Percentiles rank a stretch among this genome's conserved stretches.
phyloP scores from a whole-genome alignment of 2,329 filamentous ascomycete genomes.

The Aspergillus thermomutatus region DNA sequence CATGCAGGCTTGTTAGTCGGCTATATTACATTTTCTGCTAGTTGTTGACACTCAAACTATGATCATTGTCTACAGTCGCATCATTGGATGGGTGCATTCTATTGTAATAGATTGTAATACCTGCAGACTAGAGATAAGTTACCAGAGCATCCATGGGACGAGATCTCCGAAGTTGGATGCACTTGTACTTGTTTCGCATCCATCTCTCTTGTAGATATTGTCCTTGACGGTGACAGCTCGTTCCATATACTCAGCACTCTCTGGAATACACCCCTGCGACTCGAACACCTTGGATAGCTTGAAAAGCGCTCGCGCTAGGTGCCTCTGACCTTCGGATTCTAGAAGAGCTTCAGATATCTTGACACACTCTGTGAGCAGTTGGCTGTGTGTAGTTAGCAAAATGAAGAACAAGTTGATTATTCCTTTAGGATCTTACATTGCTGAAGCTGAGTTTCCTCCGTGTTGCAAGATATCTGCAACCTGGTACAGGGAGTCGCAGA shows the following conservation, averaged over 20 bases:
- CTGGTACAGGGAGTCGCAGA: slow-evolving; percentile 13
- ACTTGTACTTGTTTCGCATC: no score
- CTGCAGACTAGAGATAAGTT: background rate
- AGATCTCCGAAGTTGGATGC: slow-evolving; percentile 8
- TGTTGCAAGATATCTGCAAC: slow-evolving; percentile 1
- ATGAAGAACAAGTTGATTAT: background rate
- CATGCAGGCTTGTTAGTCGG: no score
- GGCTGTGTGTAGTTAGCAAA: slow-evolving; percentile 1
- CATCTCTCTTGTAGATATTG: background rate
- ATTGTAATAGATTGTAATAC: no score
- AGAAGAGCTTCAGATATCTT: slow-evolving; percentile 6
- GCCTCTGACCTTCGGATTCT: slow-evolving; percentile 6
- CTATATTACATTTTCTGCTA: no score
- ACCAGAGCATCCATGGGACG: slow-evolving; percentile 15
- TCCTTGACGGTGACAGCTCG: background rate
- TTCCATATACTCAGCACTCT: slow-evolving; percentile 3
- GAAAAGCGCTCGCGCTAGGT: slow-evolving; percentile 9
- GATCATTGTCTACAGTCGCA: no score
- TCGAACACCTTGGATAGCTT: slow-evolving; percentile 6
- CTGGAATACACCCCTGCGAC: background rate
- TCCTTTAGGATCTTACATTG: slow-evolving; percentile 1
- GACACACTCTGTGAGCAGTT: slow-evolving; percentile 8
- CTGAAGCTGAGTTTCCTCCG: slow-evolving; percentile 1
- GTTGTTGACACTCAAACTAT: no score
- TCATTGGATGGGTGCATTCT: no score